Evolutionary conservation across 2,329 filamentous ascomycete genomes (phyloP).

Genomic region (Fusarium multiceps): DNA sequence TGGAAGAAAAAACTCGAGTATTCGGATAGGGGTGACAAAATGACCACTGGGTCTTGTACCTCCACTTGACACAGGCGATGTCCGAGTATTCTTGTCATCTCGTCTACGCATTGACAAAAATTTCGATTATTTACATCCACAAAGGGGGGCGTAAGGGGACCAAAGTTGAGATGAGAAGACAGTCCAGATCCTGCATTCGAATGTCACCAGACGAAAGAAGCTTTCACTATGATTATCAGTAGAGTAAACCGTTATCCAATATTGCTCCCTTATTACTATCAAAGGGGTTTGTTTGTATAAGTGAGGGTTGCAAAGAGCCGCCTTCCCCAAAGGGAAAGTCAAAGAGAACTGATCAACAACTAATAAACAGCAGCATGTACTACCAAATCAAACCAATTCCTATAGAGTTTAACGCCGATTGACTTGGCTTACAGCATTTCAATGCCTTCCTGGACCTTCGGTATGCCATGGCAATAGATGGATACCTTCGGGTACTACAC

Average conservation of each 20-base stretch:
- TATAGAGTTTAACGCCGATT: slow-evolving; percentile 1
- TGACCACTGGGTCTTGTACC: not conserved
- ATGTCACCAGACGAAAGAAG: not conserved
- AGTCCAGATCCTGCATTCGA: not conserved
- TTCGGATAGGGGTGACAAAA: not conserved
- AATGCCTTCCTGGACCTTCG: not conserved
- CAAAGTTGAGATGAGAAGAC: not conserved
- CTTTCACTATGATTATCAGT: not conserved
- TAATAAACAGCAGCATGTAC: not conserved
- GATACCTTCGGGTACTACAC: not conserved
- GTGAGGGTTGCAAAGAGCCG: not conserved
- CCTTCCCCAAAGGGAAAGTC: not conserved
- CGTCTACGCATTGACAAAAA: not conserved
- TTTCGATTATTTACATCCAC: slow-evolving; percentile 9
- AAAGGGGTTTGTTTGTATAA: not conserved
- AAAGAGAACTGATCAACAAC: not conserved
- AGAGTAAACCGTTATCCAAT: not conserved
- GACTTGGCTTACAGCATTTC: slow-evolving; percentile 1
- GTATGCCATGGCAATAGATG: not conserved
- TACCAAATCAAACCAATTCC: not conserved
- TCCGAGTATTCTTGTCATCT: slow-evolving; percentile 2
- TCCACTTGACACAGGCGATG: slow-evolving; percentile 2
- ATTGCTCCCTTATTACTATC: not conserved
- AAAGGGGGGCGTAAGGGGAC: not conserved
- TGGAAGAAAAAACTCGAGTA: slow-evolving; percentile 5